Evolutionary conservation across 225 moss, liverwort and hornwort species (phyloP).

Genomic region (Takakia lepidozioides): DNA sequence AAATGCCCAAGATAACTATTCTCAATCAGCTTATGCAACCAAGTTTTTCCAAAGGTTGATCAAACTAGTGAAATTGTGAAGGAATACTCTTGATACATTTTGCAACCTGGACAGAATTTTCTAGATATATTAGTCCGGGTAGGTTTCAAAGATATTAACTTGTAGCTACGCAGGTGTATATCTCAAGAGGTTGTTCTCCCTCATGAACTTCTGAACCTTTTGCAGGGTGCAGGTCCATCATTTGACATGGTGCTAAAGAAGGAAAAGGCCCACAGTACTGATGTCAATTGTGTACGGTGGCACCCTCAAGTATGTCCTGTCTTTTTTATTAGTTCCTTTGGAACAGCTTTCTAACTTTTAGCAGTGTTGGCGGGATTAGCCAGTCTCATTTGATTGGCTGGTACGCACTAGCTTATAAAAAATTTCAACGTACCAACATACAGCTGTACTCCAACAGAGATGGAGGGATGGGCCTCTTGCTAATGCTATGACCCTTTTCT

Average conservation of each 20-base stretch:
- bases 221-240: conserved; percentile 33
- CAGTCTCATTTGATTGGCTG: background rate
- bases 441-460: background rate
- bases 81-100: no score
- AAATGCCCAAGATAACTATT: background rate
- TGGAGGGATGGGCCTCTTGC: background rate
- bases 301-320: conserved; percentile 63
- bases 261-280: conserved; percentile 75
- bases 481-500: background rate
- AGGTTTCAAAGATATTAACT: no score
- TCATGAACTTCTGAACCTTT: no score
- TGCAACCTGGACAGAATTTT: no score
- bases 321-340: background rate
- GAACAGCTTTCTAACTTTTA: no score
- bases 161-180: no score
- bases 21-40: background rate
- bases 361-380: no score
- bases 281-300: conserved; percentile 92
- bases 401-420: background rate
- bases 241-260: conserved; percentile 57
- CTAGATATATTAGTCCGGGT: no score
- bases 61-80: no score
- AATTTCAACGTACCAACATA: background rate
- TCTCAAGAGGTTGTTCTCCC: no score
- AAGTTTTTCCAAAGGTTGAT: background rate